These are phyloP conservation scores for Somion occarium DNA, from an alignment of 1,284 basidiomycete species.

Conservation along the genomic window DNA sequence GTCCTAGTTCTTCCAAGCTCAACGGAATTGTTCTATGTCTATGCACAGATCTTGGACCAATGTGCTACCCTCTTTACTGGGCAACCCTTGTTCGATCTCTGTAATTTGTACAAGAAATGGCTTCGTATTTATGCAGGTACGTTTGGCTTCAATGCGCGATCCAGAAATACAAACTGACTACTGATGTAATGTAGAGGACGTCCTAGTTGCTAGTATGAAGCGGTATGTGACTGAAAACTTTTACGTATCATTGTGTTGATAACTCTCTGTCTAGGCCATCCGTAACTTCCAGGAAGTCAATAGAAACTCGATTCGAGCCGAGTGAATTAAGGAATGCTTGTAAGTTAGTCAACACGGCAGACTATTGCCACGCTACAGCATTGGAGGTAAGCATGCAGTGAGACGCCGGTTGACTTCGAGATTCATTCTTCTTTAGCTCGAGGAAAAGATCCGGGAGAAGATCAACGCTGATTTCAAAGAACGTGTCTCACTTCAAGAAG, in stretches of 20 bases:
- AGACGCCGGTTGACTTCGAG: no score
- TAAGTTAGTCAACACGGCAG: conserved; percentile 92
- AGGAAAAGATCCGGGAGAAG: conserved; percentile 86
- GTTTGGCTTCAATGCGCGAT: no score
- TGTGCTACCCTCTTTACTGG: conserved; percentile 86
- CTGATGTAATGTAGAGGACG: conserved; percentile 58
- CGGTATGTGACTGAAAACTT: conserved; percentile 34
- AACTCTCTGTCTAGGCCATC: conserved; percentile 22
- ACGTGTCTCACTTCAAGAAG: conserved; percentile 77
- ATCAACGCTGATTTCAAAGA: conserved; percentile 74
- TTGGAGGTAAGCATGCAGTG: conserved; percentile 58
- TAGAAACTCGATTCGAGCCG: conserved; percentile 72
- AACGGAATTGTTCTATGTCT: conserved; percentile 97
- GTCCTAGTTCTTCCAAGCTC: conserved; percentile 85
- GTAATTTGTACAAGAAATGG: conserved; percentile 87
- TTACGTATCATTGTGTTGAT: neutral
- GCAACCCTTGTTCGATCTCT: conserved; percentile 77
- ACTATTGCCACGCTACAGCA: conserved; percentile 94
- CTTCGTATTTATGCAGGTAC: conserved; percentile 87
- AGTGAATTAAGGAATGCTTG: conserved; percentile 78
- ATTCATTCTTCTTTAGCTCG: conserved; percentile 54
- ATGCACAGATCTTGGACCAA: conserved; percentile 91
- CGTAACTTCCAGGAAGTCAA: conserved; percentile 53
- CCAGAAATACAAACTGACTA: conserved; percentile 1
- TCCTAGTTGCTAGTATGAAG: conserved; percentile 71